Evolutionary conservation across 1,284 basidiomycete genomes (phyloP), one percentile per base, ranked within the genome.

Genomic region (Trametes versicolor): DNA sequence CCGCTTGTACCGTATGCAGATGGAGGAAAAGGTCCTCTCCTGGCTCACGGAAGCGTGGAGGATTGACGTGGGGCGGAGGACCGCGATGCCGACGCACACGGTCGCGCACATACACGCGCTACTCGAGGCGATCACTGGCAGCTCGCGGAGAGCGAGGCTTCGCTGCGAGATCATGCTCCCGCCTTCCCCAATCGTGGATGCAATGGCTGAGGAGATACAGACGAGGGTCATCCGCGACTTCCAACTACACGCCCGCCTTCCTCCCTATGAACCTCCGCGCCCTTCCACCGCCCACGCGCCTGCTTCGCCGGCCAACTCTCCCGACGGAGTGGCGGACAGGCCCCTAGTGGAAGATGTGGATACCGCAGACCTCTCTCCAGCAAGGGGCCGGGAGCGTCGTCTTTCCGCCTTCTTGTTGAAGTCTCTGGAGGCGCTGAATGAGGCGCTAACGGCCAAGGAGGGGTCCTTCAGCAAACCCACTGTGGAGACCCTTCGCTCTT

Each of bases 1-100:
- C 50, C 85, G 90, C 21, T 78, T 97, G 9, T 94, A 94, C 75
- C 85, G 90, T 4, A 86, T 93, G 82, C 88, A 90, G 39, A 80
- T 97, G 17, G 92, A 95, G 73, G 93, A 95, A 71, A 94, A 94
- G 73, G 89, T 94, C 0, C 74, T 96, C 19, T 85, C 81, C 41
- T 98, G 97, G 96, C 79, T 97, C 25, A 79, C 86, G n/a, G 88
- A 91, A 64, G 85, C 82, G 36, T 96, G 94, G 94, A 85, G 84
- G 58, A 78, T 88, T 7, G 66, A 68, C 21, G 63, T 41, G 17
- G 64, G 60, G 32, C 67, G 62, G 10, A 67, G 69, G 67, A 79
- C 78, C 25, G 82, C 80, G 47, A 79, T 85, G 69, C 79, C 86
- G 4, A 76, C 86, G 15, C 82, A 87, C 66, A 83, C 84, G 0